phyloP scores from a whole-genome alignment of 305 asterid genomes.

The Striga hermonthica region DNA sequence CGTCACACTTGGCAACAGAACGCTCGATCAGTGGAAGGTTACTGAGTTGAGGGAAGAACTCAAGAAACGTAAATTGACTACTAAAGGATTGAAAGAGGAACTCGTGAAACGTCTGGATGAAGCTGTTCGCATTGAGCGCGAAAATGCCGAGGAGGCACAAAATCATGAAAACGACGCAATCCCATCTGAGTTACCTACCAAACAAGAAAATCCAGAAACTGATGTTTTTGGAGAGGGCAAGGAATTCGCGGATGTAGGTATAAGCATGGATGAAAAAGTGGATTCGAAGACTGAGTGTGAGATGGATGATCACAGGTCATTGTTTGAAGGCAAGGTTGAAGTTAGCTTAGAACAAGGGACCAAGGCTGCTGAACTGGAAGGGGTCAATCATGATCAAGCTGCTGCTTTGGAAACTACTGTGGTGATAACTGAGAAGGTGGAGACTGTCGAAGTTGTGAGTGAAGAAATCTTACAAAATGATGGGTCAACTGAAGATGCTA shows the following conservation, averaged over 20 bases:
- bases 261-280: constrained; percentile 28
- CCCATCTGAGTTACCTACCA: constrained; percentile 31
- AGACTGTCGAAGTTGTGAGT: constrained; percentile 30
- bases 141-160: constrained; percentile 30
- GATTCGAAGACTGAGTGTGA: constrained; percentile 36
- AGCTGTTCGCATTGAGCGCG: constrained; percentile 57
- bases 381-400: constrained; percentile 31
- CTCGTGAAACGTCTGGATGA: constrained; percentile 69
- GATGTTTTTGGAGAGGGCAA: constrained; percentile 34
- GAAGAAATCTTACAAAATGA: constrained; percentile 17
- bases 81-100: constrained; percentile 79
- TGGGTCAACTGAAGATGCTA: constrained; percentile 31
- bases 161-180: constrained; percentile 25
- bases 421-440: constrained; percentile 36
- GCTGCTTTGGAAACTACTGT: constrained; percentile 37
- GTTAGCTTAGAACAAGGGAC: constrained; percentile 35
- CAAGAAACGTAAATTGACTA: constrained; percentile 63
- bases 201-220: constrained; percentile 34
- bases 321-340: constrained; percentile 35
- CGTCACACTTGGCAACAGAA: constrained; percentile 54
- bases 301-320: constrained; percentile 28
- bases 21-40: constrained; percentile 91
- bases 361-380: constrained; percentile 35
- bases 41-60: constrained; percentile 92
- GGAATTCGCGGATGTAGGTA: constrained; percentile 26